Evolutionary conservation across 345 rosid species (phyloP).

Genomic region (Excoecaria cochinchinensis): DNA sequence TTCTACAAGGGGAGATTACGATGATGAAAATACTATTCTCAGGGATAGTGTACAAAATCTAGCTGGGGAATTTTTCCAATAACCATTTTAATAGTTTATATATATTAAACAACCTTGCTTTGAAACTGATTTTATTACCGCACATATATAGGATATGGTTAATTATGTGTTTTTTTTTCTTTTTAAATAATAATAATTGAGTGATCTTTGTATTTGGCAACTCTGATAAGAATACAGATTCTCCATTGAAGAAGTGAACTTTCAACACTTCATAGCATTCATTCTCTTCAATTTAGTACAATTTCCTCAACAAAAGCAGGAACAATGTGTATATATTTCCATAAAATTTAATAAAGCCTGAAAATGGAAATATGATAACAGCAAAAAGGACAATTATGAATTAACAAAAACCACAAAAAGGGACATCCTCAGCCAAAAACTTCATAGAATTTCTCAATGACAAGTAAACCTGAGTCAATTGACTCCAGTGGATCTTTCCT

Average conservation of each 20-base stretch:
- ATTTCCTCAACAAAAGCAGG: neutral
- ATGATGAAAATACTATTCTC: neutral
- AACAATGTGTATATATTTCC: neutral
- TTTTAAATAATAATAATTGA: too few species aligned
- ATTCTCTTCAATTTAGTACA: constrained; percentile 13
- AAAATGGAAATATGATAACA: constrained; percentile 10
- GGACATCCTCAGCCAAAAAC: constrained; percentile 57
- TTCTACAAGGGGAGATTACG: too few species aligned
- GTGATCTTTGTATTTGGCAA: too few species aligned
- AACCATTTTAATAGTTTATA: neutral
- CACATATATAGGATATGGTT: too few species aligned
- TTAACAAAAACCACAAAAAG: constrained; percentile 12
- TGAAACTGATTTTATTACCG: too few species aligned
- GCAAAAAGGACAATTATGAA: neutral
- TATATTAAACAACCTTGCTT: too few species aligned
- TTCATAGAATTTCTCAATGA: constrained; percentile 87
- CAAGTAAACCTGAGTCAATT: constrained; percentile 85
- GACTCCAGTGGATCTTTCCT: constrained; percentile 97
- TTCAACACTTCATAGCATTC: neutral
- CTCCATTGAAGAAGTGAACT: neutral
- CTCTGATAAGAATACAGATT: too few species aligned
- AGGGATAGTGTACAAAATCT: neutral
- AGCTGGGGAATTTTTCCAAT: neutral
- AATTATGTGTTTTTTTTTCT: too few species aligned
- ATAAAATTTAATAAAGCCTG: neutral